These are phyloP conservation scores for Cryphonectria radicalis DNA, from an alignment of 2,329 filamentous ascomycete genomes.

Conservation along the genomic window DNA sequence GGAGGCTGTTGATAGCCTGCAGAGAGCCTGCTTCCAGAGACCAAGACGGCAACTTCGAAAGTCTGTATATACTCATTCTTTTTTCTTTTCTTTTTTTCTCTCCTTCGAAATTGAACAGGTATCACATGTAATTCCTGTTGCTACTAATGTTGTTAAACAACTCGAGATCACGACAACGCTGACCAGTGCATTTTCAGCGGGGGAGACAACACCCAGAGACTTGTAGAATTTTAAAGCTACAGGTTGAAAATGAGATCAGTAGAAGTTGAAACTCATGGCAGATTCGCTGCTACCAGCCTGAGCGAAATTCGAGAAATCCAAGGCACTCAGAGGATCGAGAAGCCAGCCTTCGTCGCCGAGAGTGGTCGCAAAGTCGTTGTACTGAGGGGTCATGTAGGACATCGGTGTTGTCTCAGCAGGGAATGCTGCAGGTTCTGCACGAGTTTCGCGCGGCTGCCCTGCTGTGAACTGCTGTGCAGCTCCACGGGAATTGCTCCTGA, in stretches of 20 bases:
- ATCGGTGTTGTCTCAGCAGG: not conserved
- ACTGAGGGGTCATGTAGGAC: conserved; percentile 12
- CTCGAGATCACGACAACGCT: not conserved
- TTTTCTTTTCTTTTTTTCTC: not conserved
- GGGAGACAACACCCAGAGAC: not conserved
- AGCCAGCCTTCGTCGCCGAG: conserved; percentile 26
- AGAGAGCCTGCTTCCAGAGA: not conserved
- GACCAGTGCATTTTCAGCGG: not conserved
- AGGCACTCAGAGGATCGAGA: conserved; percentile 29
- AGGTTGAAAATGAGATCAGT: not conserved
- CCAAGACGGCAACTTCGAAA: not conserved
- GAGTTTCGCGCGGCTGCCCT: not conserved
- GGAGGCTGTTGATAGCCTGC: not conserved
- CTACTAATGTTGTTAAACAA: not conserved
- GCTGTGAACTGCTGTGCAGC: not conserved
- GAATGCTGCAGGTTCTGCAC: not conserved
- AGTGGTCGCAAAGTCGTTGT: not conserved
- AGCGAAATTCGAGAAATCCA: conserved; percentile 33
- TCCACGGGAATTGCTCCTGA: not conserved
- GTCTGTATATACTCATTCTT: not conserved
- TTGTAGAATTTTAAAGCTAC: not conserved
- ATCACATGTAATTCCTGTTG: too few relatives aligned
- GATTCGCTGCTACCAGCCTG: conserved; percentile 30
- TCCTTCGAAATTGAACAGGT: too few relatives aligned
- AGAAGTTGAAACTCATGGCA: conserved; percentile 26